Conservation (phyloP, 2,329 filamentous ascomycete genomes). For the Ascochyta rabiei region DNA sequence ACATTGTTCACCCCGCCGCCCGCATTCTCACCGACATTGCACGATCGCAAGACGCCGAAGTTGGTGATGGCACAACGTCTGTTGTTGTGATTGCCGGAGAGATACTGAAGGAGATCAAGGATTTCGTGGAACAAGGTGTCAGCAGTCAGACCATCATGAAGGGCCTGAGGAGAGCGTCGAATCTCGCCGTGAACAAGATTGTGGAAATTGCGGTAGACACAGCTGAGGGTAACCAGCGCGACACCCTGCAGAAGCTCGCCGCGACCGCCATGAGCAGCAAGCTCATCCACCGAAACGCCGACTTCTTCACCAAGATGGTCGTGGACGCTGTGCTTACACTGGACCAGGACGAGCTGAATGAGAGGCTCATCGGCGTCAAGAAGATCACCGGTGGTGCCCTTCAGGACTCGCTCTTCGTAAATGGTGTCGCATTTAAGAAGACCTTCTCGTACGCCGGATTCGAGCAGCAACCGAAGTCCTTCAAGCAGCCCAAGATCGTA, state of each 20-base stretch:
- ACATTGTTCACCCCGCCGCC: conserved; percentile 97
- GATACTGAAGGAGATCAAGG: conserved; percentile 95
- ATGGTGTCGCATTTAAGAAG: conserved; percentile 99
- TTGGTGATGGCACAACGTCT: conserved; percentile 96
- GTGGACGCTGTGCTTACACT: conserved; percentile 94
- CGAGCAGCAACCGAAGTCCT: conserved; percentile 97
- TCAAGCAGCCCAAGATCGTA: conserved; percentile 93
- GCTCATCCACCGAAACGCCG: conserved; percentile 94
- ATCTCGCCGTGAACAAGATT: conserved; percentile 97
- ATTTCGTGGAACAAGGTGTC: conserved; percentile 94
- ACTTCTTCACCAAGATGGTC: conserved; percentile 98
- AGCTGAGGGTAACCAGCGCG: conserved; percentile 79
- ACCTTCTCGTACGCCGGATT: conserved; percentile 99
- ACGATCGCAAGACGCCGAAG: conserved; percentile 97
- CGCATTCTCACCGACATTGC: conserved; percentile 98
- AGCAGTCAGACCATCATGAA: conserved; percentile 98
- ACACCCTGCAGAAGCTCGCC: conserved; percentile 87
- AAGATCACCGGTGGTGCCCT: conserved; percentile 96
- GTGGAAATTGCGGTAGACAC: conserved; percentile 95
- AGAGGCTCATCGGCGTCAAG: conserved; percentile 97
- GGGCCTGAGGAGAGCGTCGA: conserved; percentile 83
- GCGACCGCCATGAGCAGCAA: conserved; percentile 99
- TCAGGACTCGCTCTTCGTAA: conserved; percentile 94
- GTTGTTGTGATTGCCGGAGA: conserved; percentile 98
- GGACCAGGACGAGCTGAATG: conserved; percentile 95